These are phyloP conservation scores for Lignosus rhinocerotis DNA, from an alignment of 1,284 basidiomycete species.

Conservation along the genomic window DNA sequence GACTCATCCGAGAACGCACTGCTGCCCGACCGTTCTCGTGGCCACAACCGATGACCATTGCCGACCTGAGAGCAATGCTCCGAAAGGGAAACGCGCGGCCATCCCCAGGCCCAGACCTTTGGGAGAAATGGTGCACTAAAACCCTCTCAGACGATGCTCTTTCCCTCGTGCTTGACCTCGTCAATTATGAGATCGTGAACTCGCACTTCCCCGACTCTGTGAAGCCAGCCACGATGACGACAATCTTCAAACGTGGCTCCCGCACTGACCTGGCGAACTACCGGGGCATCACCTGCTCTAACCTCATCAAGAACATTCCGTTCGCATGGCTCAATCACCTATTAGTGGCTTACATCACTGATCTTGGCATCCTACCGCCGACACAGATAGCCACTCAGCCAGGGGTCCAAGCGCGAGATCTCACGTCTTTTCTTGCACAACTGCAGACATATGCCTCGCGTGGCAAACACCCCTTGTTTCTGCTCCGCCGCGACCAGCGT, in stretches of 20 bases:
- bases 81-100: slow-evolving; percentile 26
- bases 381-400: slow-evolving; percentile 36
- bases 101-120: slow-evolving; percentile 28
- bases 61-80: slow-evolving; percentile 17
- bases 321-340: slow-evolving; percentile 28
- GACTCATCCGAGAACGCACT: no score
- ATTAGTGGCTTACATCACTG: slow-evolving; percentile 27
- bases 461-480: slow-evolving; percentile 25
- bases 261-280: slow-evolving; percentile 31
- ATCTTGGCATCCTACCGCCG: slow-evolving; percentile 26
- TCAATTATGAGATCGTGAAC: slow-evolving; percentile 31
- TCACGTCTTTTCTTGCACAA: slow-evolving; percentile 30
- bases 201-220: slow-evolving; percentile 29
- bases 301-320: slow-evolving; percentile 22
- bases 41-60: neutral
- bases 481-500: no score
- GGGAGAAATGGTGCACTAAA: slow-evolving; percentile 37
- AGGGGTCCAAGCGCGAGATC: slow-evolving; percentile 33
- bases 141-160: slow-evolving; percentile 26
- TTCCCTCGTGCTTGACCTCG: slow-evolving; percentile 26
- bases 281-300: slow-evolving; percentile 29
- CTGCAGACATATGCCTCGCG: slow-evolving; percentile 28
- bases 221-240: slow-evolving; percentile 25
- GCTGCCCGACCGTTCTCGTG: no score
- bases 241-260: slow-evolving; percentile 30